Base-by-base conservation (phyloP, 495 filamentous ascomycete genomes). In the Venustampulla echinocandica region DNA sequence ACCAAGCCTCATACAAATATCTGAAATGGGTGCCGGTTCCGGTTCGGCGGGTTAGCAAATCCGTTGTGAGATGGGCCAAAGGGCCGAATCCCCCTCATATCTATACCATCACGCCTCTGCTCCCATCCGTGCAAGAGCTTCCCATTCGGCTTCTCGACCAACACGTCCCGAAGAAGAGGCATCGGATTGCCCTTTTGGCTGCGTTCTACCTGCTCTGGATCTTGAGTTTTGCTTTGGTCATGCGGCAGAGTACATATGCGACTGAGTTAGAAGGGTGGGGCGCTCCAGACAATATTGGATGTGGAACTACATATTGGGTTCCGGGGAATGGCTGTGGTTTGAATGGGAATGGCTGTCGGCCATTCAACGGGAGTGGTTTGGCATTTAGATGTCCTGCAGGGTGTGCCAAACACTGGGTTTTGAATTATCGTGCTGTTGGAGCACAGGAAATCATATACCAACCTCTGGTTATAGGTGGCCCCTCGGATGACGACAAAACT, bases 321-420 rank as follows among this genome's bases (percentile, higher is more conserved):
- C 66, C 72, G 36, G 81, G 79, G 28, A 89, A 89, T 46, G 67
- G 69, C 21, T 95, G 88, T 59, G 88, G 87, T 3, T 54, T 92
- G 7, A 77, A 94, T 52, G 88, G 88, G 11, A 79, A 81, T 38
- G 66, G 78, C 49, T 95, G 88, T 61, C 77, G 83, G n/a, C 88
- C 88, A 0, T 95, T 95, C 56, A 73, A 70, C 33, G 75, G 76
- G 44, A 73, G 73, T 40, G 76, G 73, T 1, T 74, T 84, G 49
- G 72, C 85, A 11, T 95, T 95, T 61, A 73, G 81, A 39, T 95
- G 88, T 56, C 84, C 87, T 20, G 82, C 83, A 2, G 83, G 81
- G 56, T 95, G 88, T 60, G 67, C 68, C 19, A 72, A 74, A 51
- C 68, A 75, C 27, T 73, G 73, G 56, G 70, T 90, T 15, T 63